Evolutionary conservation across 2,329 filamentous ascomycete genomes (phyloP).

Genomic region (Westerdykella sp.): DNA sequence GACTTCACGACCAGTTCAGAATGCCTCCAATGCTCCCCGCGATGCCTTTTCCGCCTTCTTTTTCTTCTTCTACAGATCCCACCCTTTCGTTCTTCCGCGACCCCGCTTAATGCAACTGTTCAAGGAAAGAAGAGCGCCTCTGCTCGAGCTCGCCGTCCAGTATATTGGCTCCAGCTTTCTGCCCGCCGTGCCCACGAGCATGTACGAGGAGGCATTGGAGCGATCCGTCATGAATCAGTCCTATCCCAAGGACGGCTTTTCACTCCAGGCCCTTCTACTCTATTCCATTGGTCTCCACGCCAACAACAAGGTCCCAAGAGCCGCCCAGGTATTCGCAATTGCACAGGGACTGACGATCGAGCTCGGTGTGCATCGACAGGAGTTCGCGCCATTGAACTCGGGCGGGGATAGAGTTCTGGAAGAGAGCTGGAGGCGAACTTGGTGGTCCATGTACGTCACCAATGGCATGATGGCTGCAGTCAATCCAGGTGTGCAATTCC

Average conservation of each 20-base stretch:
- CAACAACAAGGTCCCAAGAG: conserved; percentile 62
- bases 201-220: conserved; percentile 38
- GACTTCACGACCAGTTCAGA: conserved; percentile 24
- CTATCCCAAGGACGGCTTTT: conserved; percentile 42
- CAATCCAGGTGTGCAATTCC: conserved; percentile 63
- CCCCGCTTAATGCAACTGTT: conserved; percentile 34
- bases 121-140: conserved; percentile 37
- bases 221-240: conserved; percentile 26
- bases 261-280: conserved; percentile 72
- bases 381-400: conserved; percentile 60
- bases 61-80: conserved; percentile 50
- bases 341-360: conserved; percentile 68
- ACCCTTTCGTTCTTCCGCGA: conserved; percentile 52
- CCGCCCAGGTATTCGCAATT: conserved; percentile 59
- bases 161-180: conserved; percentile 53
- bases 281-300: conserved; percentile 74
- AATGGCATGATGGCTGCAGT: conserved; percentile 81
- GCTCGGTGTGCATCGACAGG: conserved; percentile 65
- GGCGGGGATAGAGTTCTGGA: conserved; percentile 62
- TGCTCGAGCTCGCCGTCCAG: conserved; percentile 50
- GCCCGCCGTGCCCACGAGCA: conserved; percentile 40
- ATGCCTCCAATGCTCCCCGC: conserved; percentile 23
- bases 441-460: conserved; percentile 81
- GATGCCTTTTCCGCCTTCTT: conserved; percentile 30
- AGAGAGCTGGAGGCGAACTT: conserved; percentile 81